Conservation (phyloP, 768 basidiomycete genomes). For the Tulasnella sp. region DNA sequence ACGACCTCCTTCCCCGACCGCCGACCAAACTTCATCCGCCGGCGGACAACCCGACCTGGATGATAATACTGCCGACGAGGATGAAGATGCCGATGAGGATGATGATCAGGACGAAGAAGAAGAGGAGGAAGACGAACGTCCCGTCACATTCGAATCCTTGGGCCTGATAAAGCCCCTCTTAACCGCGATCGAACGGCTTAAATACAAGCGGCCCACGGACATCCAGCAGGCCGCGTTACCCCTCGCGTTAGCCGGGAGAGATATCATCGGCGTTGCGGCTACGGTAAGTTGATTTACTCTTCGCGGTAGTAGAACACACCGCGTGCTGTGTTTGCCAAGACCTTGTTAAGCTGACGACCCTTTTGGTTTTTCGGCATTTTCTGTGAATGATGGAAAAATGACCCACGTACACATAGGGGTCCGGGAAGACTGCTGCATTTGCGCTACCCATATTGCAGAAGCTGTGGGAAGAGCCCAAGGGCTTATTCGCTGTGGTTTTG, state of each 20-base stretch:
- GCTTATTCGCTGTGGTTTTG: slow-evolving; percentile 87
- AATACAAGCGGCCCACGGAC: slow-evolving; percentile 81
- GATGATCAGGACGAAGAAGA: slow-evolving; percentile 3
- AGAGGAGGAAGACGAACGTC: slow-evolving; percentile 16
- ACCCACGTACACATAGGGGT: slow-evolving; percentile 46
- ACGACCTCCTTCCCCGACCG: not conserved
- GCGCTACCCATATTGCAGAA: slow-evolving; percentile 94
- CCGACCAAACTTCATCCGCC: not conserved
- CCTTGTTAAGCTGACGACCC: not conserved
- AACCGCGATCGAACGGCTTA: slow-evolving; percentile 73
- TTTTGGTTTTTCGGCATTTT: not conserved
- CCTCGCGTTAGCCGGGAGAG: slow-evolving; percentile 81
- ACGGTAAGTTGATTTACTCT: slow-evolving; percentile 49
- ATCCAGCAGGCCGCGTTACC: slow-evolving; percentile 87
- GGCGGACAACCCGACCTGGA: not conserved
- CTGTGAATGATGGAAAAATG: not conserved
- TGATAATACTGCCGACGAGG: not conserved
- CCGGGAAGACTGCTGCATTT: slow-evolving; percentile 97
- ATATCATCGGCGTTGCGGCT: slow-evolving; percentile 97
- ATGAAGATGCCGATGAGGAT: no score
- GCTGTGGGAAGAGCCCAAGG: slow-evolving; percentile 92
- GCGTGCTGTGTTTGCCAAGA: not conserved
- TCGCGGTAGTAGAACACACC: not conserved
- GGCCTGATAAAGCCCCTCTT: slow-evolving; percentile 88
- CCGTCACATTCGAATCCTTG: slow-evolving; percentile 71